A percentile compares a stretch with the other conserved stretches of the same genome.
These are phyloP conservation scores for Naegleria lovaniensis DNA, from an alignment of 208 protist species.

Conservation along the genomic window DNA sequence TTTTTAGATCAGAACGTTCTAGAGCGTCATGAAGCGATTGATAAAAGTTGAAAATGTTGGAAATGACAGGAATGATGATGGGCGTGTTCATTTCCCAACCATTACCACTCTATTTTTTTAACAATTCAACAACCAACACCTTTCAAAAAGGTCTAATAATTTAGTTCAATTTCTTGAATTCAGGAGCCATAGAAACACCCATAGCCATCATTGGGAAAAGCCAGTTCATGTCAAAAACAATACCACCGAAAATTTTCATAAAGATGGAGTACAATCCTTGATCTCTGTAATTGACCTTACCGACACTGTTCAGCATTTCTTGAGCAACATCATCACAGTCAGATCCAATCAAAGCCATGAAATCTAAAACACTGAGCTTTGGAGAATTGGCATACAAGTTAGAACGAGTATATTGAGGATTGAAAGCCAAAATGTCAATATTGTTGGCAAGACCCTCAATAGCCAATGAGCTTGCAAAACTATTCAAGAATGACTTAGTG, in stretches of 20 bases:
- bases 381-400: conserved; percentile 8
- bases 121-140: too few species aligned
- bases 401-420: background rate
- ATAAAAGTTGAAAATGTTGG: background rate
- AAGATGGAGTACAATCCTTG: conserved; percentile 26
- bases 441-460: conserved; percentile 20
- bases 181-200: background rate
- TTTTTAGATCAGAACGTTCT: too few species aligned
- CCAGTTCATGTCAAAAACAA: conserved; percentile 8
- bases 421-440: conserved; percentile 14
- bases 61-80: background rate
- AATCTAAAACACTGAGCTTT: conserved; percentile 10
- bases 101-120: too few species aligned
- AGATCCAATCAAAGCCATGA: background rate
- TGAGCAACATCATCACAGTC: conserved; percentile 4
- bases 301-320: background rate
- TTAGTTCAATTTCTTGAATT: background rate
- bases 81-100: too few species aligned
- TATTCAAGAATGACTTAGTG: conserved; percentile 19
- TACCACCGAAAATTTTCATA: conserved; percentile 23
- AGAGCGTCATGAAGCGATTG: background rate
- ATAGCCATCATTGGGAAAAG: background rate
- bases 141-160: background rate
- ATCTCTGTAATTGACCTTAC: background rate
- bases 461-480: conserved; percentile 12